Base-by-base conservation (phyloP, 2,329 filamentous ascomycete genomes). In the Hypoxylon sp. region DNA sequence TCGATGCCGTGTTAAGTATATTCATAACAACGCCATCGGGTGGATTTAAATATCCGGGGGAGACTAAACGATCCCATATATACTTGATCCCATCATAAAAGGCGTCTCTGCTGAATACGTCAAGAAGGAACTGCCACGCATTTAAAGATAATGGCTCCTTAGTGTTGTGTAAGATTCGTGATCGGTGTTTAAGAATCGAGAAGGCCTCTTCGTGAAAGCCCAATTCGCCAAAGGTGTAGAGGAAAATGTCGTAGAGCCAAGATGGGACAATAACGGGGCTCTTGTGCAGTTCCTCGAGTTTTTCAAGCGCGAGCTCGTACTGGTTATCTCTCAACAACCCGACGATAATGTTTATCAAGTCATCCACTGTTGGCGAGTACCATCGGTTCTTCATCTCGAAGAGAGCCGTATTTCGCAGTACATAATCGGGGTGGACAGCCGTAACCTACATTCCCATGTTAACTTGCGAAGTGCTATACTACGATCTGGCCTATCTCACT, bases 391-490 rank as follows among this genome's bases (percentile, higher is more conserved):
- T 88, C 91, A 96, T 93, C 62, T 91, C 89, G 60, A 88, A 82
- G 42, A 98, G 82, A 2, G 97, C 85, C 37, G 90, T 85, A 58
- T 88, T 86, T 37, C 94, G 89, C 24, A 96, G 82, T 5, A 93
- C 72, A 73, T 97, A 95, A 79, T 98, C 92, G 0, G 95, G 93
- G 77, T 98, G 96, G 7, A 96, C 88, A 0, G 92, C 88, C 24
- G 98, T 84, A 4, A 88, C 91, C 84, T 92, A 69, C 19, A 31
- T 27, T 37, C 15, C 31, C 5, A 62, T 62, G 65, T 69, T 61
- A 71, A 39, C 50, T 37, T 1, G n/a, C 24, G 3, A 44, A 50
- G 42, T 37, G n/a, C 44, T 11, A 62, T 24, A 65, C 19, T 47
- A n/a, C 17, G 29, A 52, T 50, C 66, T 24, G 29, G 42, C 42